Evolutionary conservation across 768 basidiomycete genomes (phyloP), one percentile per base, ranked within the genome.

Genomic region (Mycena crocata): DNA sequence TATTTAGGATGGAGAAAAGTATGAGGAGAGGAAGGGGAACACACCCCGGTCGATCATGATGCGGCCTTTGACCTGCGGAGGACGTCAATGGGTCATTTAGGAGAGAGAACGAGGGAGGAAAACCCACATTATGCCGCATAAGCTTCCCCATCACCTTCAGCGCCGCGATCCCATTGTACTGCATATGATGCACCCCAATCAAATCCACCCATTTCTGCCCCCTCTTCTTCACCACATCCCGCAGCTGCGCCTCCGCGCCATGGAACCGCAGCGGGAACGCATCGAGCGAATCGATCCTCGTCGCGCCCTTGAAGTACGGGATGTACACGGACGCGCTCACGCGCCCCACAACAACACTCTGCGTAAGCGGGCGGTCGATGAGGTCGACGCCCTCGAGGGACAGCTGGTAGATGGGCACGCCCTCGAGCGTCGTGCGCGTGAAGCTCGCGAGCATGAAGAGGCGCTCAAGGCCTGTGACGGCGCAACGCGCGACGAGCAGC

Each of bases 21-120:
- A n/a, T n/a, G n/a, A n/a, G n/a, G n/a, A n/a, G n/a, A n/a, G n/a
- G 30, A 44, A 57, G 40, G 13, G 19, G 17, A 24, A 72, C 74
- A 30, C 67, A 86, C 85, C 80, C 73, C 86, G 75, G 71, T 90
- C 89, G 44, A 90, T 77, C 87, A 90, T 89, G 58, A 90, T 84
- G 21, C 89, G 80, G 48, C 87, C 83, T 45, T 80, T 82, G 39
- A 89, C 81, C 88, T 89, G 64, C 0, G 56, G 14, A 21, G 35
- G 9, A n/a, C 14, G 54, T 55, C 23, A 70, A 24, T 21, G 46
- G 52, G 9, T 48, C 35, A 32, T 32, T 39, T 2, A 23, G 28
- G 31, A 40, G n/a, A 21, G 21, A 12, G 24, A 57, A 21, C 42
- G 32, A 45, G 37, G 32, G 57, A 67, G 62, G 14, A 46, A 15